These are phyloP conservation scores for Pyrenopolyporus hunteri DNA, from an alignment of 495 filamentous ascomycete genomes.

Conservation along the genomic window DNA sequence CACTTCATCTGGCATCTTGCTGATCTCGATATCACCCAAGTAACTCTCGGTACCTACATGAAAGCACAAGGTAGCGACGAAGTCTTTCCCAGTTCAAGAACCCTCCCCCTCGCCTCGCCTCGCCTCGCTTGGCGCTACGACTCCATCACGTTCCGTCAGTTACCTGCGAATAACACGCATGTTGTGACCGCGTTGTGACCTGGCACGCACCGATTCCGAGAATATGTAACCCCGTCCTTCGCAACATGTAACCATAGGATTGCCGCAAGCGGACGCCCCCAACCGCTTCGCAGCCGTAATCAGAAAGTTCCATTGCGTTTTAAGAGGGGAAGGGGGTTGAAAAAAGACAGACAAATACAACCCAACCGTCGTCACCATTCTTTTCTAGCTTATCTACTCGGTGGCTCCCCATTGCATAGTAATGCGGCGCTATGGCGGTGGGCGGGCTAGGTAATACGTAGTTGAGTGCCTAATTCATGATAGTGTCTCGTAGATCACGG, in stretches of 20 bases:
- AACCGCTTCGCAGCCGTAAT: conserved; percentile 10
- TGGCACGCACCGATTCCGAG: background rate
- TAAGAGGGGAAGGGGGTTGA: background rate
- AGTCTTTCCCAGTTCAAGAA: conserved; percentile 13
- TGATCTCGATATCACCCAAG: conserved; percentile 34
- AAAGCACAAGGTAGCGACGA: conserved; percentile 1
- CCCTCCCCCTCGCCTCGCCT: conserved; percentile 17
- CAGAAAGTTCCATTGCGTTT: conserved; percentile 13
- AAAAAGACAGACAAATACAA: conserved; percentile 7
- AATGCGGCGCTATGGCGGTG: conserved; percentile 30
- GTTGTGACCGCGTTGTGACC: conserved; percentile 26
- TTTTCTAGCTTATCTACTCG: conserved; percentile 17
- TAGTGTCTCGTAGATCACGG: conserved; percentile 35
- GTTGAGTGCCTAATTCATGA: conserved; percentile 28
- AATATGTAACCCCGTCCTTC: conserved; percentile 15
- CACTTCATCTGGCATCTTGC: conserved; percentile 34
- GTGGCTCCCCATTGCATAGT: conserved; percentile 29
- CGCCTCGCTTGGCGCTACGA: conserved; percentile 31
- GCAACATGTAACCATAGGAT: conserved; percentile 21
- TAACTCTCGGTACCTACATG: conserved; percentile 20
- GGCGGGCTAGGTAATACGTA: conserved; percentile 29
- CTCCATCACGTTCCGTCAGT: conserved; percentile 34
- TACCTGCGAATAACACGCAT: conserved; percentile 16
- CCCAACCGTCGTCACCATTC: conserved; percentile 21
- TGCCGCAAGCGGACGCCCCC: conserved; percentile 16